phyloP scores from a whole-genome alignment of 495 filamentous ascomycete species.

The Trichoderma gamsii region DNA sequence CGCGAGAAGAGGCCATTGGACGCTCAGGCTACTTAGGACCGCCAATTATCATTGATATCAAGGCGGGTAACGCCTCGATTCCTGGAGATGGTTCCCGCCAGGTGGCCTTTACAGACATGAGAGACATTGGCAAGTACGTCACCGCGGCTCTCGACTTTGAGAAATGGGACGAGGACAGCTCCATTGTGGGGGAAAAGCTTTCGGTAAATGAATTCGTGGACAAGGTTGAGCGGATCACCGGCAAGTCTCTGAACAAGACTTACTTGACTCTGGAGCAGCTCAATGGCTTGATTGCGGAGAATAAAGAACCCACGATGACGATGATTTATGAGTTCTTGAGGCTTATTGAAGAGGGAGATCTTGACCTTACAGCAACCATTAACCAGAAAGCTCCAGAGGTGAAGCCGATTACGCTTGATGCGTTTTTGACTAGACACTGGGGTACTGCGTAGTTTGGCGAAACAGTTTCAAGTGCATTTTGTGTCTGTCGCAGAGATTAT shows the following conservation, averaged over 20 bases:
- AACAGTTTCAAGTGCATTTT: neutral
- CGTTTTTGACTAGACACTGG: neutral
- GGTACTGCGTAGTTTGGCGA: neutral
- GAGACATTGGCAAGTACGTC: neutral
- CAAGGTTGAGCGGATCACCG: conserved; percentile 80
- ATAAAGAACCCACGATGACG: conserved; percentile 56
- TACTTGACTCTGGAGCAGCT: conserved; percentile 82
- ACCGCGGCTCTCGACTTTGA: neutral
- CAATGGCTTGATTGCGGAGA: conserved; percentile 88
- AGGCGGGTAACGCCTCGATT: neutral
- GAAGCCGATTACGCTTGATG: neutral
- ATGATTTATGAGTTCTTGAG: conserved; percentile 6
- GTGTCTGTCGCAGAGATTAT: neutral
- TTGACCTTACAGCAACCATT: neutral
- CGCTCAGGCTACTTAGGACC: neutral
- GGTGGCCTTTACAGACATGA: neutral
- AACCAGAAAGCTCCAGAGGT: conserved; percentile 1
- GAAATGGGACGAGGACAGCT: neutral
- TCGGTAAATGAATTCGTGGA: conserved; percentile 60
- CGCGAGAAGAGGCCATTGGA: neutral
- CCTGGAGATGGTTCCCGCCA: neutral
- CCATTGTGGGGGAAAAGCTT: conserved; percentile 24
- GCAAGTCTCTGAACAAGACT: conserved; percentile 63
- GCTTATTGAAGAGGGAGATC: neutral
- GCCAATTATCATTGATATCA: neutral